phyloP scores from a whole-genome alignment of 371 early-diverging fungal species.

The Lichtheimia hyalospora region DNA sequence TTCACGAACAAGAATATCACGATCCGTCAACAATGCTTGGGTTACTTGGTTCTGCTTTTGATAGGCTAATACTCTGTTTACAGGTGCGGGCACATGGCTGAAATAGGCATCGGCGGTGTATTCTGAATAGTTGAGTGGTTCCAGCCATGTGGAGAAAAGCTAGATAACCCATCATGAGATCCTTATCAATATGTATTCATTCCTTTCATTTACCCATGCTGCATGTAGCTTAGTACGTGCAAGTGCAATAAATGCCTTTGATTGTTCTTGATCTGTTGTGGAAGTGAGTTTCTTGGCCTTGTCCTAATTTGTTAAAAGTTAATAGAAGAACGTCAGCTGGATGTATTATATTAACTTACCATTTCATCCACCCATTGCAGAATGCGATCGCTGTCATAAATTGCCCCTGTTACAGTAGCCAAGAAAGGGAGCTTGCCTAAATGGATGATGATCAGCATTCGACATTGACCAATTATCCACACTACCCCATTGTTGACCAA shows the following conservation, averaged over 20 bases:
- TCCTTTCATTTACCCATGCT: conserved; percentile 36
- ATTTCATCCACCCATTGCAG: conserved; percentile 41
- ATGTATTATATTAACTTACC: conserved; percentile 12
- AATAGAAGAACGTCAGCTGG: not conserved
- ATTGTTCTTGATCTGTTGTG: conserved; percentile 26
- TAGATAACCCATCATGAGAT: conserved; percentile 9
- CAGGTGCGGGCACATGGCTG: conserved; percentile 41
- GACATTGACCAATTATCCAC: too few species aligned
- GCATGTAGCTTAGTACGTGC: conserved; percentile 41
- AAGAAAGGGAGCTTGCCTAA: conserved; percentile 45
- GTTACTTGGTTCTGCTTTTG: conserved; percentile 36
- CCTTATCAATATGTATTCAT: not conserved
- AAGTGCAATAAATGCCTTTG: conserved; percentile 43
- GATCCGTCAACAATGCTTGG: conserved; percentile 32
- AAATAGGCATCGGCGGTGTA: conserved; percentile 33
- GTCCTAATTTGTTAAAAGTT: conserved; percentile 14
- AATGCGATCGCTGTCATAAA: conserved; percentile 33
- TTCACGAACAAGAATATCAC: conserved; percentile 48
- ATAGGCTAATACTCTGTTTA: conserved; percentile 32
- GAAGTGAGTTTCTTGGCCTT: conserved; percentile 21
- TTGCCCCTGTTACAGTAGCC: conserved; percentile 36
- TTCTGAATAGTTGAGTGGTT: conserved; percentile 42
- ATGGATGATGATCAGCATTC: not conserved
- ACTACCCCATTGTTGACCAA: not conserved
- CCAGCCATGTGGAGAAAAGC: conserved; percentile 51